Evolutionary conservation across 2,329 filamentous ascomycete species (phyloP).

Genomic region (Aspergillus clavatus): DNA sequence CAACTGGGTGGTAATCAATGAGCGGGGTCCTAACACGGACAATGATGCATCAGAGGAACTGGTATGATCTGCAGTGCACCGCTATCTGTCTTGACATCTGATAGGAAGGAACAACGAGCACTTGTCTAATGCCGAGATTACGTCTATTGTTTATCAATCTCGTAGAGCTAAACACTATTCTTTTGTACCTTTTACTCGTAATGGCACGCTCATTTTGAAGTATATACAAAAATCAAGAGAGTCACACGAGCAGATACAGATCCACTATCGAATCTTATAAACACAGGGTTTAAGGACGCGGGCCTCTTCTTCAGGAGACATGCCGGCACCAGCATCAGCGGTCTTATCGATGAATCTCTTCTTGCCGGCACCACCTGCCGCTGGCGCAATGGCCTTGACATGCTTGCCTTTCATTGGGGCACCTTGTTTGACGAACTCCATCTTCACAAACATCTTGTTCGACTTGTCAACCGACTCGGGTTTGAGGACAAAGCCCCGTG

Average conservation of each 20-base stretch:
- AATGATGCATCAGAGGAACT: conserved; percentile 12
- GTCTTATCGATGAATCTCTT: conserved; percentile 56
- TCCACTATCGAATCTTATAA: conserved; percentile 74
- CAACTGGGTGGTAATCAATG: conserved; percentile 50
- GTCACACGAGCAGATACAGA: background rate
- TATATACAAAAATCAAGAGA: background rate
- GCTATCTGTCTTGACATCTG: conserved; percentile 19
- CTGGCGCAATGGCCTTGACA: conserved; percentile 31
- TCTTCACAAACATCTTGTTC: conserved; percentile 98
- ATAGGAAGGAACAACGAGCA: conserved; percentile 28
- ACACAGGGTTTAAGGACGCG: conserved; percentile 90
- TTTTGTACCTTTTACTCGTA: too few species aligned
- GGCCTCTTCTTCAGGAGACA: conserved; percentile 56
- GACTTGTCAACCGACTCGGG: conserved; percentile 69
- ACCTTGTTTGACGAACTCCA: conserved; percentile 85
- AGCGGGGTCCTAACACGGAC: conserved; percentile 16
- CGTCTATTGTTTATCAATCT: too few species aligned
- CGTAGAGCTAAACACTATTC: too few species aligned
- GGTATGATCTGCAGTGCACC: conserved; percentile 11
- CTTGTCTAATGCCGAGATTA: conserved; percentile 14
- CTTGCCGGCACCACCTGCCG: conserved; percentile 32
- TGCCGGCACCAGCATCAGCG: conserved; percentile 50
- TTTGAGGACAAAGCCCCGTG: conserved; percentile 79
- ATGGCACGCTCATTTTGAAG: background rate
- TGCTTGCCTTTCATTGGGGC: conserved; percentile 72